phyloP scores from a whole-genome alignment of 2,329 filamentous ascomycete genomes.

The Lecanicillium sp. region DNA sequence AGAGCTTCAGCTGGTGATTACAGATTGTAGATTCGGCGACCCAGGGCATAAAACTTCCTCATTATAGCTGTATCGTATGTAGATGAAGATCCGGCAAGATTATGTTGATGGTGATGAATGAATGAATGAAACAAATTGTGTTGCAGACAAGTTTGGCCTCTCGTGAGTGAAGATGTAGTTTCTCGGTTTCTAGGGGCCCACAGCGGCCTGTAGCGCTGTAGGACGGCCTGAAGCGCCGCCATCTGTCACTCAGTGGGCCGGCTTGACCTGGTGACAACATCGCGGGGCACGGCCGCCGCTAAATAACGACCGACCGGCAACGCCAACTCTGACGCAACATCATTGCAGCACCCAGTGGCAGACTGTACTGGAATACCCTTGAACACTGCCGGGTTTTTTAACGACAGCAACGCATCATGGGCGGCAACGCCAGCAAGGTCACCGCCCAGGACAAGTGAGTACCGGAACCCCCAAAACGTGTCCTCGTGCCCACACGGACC shows the following conservation, averaged over 20 bases:
- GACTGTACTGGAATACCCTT: background rate
- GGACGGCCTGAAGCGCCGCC: too few relatives aligned
- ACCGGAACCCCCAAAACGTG: too few relatives aligned
- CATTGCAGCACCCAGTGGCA: background rate
- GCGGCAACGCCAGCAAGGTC: conserved; percentile 50
- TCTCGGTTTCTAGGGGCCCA: too few relatives aligned
- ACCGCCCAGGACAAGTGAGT: conserved; percentile 78
- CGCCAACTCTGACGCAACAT: background rate
- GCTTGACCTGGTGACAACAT: conserved; percentile 7
- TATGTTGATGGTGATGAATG: too few relatives aligned
- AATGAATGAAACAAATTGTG: too few relatives aligned
- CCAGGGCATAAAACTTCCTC: background rate
- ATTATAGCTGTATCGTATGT: too few relatives aligned
- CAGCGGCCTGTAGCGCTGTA: too few relatives aligned
- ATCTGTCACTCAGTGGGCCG: background rate
- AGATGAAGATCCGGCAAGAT: too few relatives aligned
- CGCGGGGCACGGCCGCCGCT: conserved; percentile 6
- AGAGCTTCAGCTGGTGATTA: conserved; percentile 10
- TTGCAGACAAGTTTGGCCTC: too few relatives aligned
- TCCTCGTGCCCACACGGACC: conserved; percentile 9
- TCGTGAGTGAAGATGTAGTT: too few relatives aligned
- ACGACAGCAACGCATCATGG: conserved; percentile 35
- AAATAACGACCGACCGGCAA: background rate
- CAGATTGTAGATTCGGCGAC: background rate
- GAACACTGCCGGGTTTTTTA: background rate